These are phyloP conservation scores for Cucurbita argyrosperma DNA, from an alignment of 306 rosid genomes.

Conservation along the genomic window DNA sequence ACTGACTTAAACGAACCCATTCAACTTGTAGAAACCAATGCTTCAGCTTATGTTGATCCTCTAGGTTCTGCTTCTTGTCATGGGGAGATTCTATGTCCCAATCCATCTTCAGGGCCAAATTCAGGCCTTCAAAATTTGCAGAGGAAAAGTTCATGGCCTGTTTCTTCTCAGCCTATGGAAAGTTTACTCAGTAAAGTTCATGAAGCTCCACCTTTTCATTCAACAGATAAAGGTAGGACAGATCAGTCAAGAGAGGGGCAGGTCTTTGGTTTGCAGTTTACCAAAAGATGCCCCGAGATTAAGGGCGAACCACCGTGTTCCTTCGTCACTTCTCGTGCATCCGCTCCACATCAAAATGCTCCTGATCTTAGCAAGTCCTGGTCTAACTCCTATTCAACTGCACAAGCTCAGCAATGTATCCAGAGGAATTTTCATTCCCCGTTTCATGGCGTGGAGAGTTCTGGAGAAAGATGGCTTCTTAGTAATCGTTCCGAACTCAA, in stretches of 20 bases:
- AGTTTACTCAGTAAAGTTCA: constrained; percentile 24
- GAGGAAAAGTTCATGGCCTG: constrained; percentile 26
- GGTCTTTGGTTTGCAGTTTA: constrained; percentile 32
- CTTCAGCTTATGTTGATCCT: constrained; percentile 22
- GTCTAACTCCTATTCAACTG: constrained; percentile 50
- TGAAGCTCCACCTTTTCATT: constrained; percentile 29
- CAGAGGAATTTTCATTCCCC: constrained; percentile 38
- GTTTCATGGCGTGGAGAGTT: constrained; percentile 37
- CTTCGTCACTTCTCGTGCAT: constrained; percentile 27
- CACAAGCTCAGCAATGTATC: constrained; percentile 37
- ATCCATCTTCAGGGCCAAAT: constrained; percentile 28
- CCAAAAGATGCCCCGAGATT: constrained; percentile 31
- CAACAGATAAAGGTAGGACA: constrained; percentile 27
- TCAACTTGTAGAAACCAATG: constrained; percentile 48
- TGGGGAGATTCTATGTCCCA: constrained; percentile 18
- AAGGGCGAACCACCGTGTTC: constrained; percentile 26
- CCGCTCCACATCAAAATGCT: constrained; percentile 22
- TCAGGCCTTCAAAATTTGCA: constrained; percentile 26
- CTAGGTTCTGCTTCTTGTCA: not conserved
- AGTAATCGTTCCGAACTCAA: not conserved
- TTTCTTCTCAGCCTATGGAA: constrained; percentile 38
- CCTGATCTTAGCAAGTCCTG: constrained; percentile 43
- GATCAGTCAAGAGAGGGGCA: constrained; percentile 43
- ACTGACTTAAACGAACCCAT: constrained; percentile 76
- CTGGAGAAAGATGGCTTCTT: constrained; percentile 27